Evolutionary conservation across 2,329 filamentous ascomycete genomes (phyloP), one percentile per base, ranked within the genome.

Genomic region (Phaeosphaeria sp.): DNA sequence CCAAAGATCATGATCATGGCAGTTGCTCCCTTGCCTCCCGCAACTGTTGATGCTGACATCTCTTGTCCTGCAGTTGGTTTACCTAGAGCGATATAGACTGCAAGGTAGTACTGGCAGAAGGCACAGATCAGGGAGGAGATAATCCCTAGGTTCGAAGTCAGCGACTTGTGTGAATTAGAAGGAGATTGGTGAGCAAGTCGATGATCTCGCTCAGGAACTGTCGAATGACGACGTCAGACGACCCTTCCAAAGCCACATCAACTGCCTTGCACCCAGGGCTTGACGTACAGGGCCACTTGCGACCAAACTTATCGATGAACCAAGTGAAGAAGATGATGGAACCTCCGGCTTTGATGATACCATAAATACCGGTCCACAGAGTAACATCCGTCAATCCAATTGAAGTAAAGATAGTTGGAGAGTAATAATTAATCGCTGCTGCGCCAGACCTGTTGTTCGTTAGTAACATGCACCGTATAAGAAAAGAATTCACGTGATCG

Each of bases 1-100:
- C 73, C 76, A 42, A 78, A 79, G 9, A 79, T 73, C 76, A 78
- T 78, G 33, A 79, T 78, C 54, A 76, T 73, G 2, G 76, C 75
- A 0, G 74, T 77, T 5, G 77, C 76, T 13, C 68, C 77, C 54
- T 78, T 76, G 33, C 76, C 77, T 2, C 76, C 77, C 0, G 74
- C 74, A 15, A 77, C 52, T 1, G 73, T 76, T 2, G 71, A 72
- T 4, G 70, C 62, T 6, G 73, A 75, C 56, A 72, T 72, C 3
- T 62, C 53, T 6, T 58, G 60, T 7, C 68, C 72, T 13, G 65
- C 65, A 17, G 59, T 65, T 0, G 75, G 75, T 15, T 75, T 68
- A n/a, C 66, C 72, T 1, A 78, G 56, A 10, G 72, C 71, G 41
- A 77, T 76, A 58, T 77, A 78, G 10, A 68, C 67, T 2, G 73